Conservation (phyloP, 2,329 filamentous ascomycete species). For the Lachnellula cervina region DNA sequence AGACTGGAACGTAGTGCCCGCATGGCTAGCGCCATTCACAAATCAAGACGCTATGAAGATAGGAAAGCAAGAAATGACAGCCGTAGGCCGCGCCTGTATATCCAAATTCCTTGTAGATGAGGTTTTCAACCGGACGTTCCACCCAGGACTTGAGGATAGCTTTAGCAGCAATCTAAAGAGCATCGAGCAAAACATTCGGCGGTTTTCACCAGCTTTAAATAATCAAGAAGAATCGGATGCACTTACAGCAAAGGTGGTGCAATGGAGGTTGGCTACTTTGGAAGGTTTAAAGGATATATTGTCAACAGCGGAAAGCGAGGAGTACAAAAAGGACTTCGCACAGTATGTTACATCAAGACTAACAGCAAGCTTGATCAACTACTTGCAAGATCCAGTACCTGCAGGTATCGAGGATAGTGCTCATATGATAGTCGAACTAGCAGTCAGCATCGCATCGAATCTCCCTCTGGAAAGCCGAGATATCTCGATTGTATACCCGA, state of each 20-base stretch:
- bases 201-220: conserved; percentile 65
- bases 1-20: conserved; percentile 78
- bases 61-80: conserved; percentile 97
- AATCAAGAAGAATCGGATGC: conserved; percentile 88
- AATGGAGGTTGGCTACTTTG: conserved; percentile 88
- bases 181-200: conserved; percentile 83
- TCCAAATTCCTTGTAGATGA: conserved; percentile 87
- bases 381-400: conserved; percentile 71
- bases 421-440: conserved; percentile 88
- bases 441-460: conserved; percentile 79
- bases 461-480: conserved; percentile 88
- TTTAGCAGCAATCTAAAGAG: conserved; percentile 76
- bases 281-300: conserved; percentile 79
- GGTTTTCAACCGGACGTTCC: conserved; percentile 87
- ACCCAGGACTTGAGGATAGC: conserved; percentile 73
- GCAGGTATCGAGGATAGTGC: conserved; percentile 81
- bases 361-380: conserved; percentile 64
- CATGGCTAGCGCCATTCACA: conserved; percentile 74
- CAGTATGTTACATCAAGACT: conserved; percentile 64
- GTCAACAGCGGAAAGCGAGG: conserved; percentile 57
- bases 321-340: conserved; percentile 65
- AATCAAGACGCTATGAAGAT: conserved; percentile 80
- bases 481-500: conserved; percentile 79
- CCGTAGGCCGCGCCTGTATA: conserved; percentile 83
- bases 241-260: conserved; percentile 78